These are phyloP conservation scores for Aspergillus fumigatiaffinis DNA, from an alignment of 2,329 filamentous ascomycete genomes.

Conservation along the genomic window DNA sequence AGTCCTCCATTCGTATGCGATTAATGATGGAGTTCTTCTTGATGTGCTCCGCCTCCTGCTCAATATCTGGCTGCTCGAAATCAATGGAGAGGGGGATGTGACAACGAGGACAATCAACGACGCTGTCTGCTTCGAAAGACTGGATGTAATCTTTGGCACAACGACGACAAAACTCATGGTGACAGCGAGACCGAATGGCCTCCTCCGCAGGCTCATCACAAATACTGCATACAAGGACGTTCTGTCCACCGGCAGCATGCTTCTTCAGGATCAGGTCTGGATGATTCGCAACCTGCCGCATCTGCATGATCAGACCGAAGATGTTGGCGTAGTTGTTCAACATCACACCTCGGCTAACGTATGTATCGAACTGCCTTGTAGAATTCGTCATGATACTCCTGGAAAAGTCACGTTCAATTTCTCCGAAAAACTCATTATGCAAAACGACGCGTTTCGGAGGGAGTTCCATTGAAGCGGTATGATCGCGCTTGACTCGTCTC, in stretches of 20 bases:
- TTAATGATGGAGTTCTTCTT: conserved; percentile 99
- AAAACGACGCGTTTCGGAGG: conserved; percentile 91
- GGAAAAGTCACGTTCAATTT: conserved; percentile 93
- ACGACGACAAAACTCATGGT: conserved; percentile 83
- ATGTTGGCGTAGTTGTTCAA: conserved; percentile 99
- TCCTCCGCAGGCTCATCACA: conserved; percentile 97
- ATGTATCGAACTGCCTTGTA: conserved; percentile 86
- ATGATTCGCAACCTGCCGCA: conserved; percentile 96
- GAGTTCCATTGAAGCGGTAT: conserved; percentile 92
- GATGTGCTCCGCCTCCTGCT: conserved; percentile 78
- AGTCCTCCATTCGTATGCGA: conserved; percentile 97
- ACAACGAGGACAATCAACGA: conserved; percentile 73
- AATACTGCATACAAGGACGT: conserved; percentile 86
- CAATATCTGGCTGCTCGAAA: conserved; percentile 89
- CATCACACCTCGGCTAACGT: conserved; percentile 88
- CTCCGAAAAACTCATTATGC: conserved; percentile 92
- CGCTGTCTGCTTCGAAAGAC: conserved; percentile 62
- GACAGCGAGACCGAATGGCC: conserved; percentile 85
- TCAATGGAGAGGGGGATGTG: conserved; percentile 89
- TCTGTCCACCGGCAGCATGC: conserved; percentile 78
- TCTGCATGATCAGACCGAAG: conserved; percentile 98
- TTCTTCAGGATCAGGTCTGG: conserved; percentile 92
- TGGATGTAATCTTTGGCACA: conserved; percentile 77
- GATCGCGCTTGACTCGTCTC: conserved; percentile 86
- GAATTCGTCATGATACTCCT: conserved; percentile 92